Evolutionary conservation across 164 flowering plant genomes (phyloP), one percentile per base, ranked within the genome.

Genomic region (Stephania japonica): DNA sequence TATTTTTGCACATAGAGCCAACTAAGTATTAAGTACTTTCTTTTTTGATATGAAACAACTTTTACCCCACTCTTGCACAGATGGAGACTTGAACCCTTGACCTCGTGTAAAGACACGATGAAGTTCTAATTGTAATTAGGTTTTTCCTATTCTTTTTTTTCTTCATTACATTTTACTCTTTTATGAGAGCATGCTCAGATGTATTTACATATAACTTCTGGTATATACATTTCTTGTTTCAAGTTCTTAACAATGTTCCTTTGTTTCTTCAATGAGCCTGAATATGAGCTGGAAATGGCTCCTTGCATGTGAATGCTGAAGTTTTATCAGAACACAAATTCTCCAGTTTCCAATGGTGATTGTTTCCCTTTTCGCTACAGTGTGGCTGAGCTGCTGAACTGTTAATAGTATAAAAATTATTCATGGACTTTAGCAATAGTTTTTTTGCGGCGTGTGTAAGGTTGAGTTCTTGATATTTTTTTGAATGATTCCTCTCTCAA

Each of bases 191-290:
- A 32, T 32, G 38, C 38, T 4, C 38, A 32, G 38, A 32, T 32
- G 4, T 32, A 2, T 32, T 32, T 32, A 32, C 38, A 32, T 4
- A 27, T 27, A 59, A 5, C 24, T 59, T 59, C 64, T 59, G 9
- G 7, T 10, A 59, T 59, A 24, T 56, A 23, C 6, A 56, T 19
- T 19, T n/a, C 21, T 21, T 59, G 24, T 59, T 59, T 59, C 21
- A 59, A 59, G 24, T 21, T 59, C 19, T 59, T 21, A 59, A 59
- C 9, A 24, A 9, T 6, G 64, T n/a, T 59, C 21, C 21, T 24
- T 59, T 59, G 64, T 59, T 59, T 24, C 64, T 19, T 59, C 64
- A 59, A 59, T 59, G n/a, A 8, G n/a, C n/a, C 64, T n/a, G 64
- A 18, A n/a, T 56, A 59, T 59, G 5, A 59, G 21, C 24, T 8